Base-by-base conservation (phyloP, 192 early-diverging fungal genomes). In the Rhizophagus sp. region DNA sequence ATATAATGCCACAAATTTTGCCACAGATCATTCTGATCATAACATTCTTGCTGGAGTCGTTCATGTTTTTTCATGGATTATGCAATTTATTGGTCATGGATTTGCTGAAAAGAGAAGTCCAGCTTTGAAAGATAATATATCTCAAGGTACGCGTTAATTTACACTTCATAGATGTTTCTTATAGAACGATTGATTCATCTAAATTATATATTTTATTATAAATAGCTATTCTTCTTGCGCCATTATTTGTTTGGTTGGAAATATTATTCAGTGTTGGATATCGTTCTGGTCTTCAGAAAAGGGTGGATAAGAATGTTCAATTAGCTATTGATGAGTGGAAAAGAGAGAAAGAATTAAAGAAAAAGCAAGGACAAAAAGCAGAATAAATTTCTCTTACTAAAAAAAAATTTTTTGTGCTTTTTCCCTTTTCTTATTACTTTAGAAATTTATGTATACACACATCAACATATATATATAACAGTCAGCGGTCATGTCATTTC, bases 211-310 rank as follows among this genome's bases (percentile, higher is more conserved):
- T 15, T 65, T 34, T 1, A 0, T 25, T 27, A 19, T 8, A 25
- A 72, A 6, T 78, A 93, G 96, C 97, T 3, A 63, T 97, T 34
- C 93, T 97, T 57, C 94, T 97, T 78, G 97, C 97, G 2, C 96
- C 96, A 36, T 96, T 96, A 83, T 99, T 99, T 87, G 95, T 98
- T 8, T 96, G 94, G 78, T 87, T 94, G 41, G 96, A 99, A 84
- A 69, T 90, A 11, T 83, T 99, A 65, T 97, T 99, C 82, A 83
- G 80, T 76, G 57, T 94, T 6, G 95, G 97, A 36, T 96, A 95
- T 85, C 92, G 94, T 62, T 92, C 94, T 22, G 78, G 84, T 4
- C 83, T 97, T 34, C 85, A 90, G 73, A 81, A 88, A 76, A 87
- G 91, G 63, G 81, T 97, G 34, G 85, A 91, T 61, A 83, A 66